These are phyloP conservation scores for Cercospora brassicicola DNA, from an alignment of 2,329 filamentous ascomycete species.

Conservation along the genomic window DNA sequence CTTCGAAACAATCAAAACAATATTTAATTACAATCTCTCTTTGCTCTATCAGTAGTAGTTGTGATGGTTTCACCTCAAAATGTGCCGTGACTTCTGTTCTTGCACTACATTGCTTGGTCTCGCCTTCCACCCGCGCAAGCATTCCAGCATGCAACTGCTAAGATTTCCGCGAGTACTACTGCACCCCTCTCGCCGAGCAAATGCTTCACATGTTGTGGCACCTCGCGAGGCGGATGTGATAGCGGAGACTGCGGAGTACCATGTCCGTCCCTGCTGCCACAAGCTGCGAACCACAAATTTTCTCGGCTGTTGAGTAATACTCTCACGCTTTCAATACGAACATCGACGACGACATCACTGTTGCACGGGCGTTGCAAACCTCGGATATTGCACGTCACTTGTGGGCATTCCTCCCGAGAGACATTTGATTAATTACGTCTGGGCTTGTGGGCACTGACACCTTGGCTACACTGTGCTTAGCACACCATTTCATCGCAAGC, in stretches of 20 bases:
- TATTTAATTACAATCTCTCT: background rate
- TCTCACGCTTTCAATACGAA: background rate
- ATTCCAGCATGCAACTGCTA: background rate
- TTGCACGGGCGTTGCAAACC: background rate
- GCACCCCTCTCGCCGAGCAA: conserved; percentile 2
- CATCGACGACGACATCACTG: background rate
- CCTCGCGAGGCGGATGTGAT: background rate
- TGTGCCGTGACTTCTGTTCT: background rate
- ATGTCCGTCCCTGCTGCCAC: background rate
- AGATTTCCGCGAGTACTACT: background rate
- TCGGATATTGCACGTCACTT: background rate
- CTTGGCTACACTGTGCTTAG: background rate
- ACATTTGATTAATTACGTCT: background rate
- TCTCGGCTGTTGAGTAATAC: background rate
- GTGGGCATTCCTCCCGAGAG: background rate
- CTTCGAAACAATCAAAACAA: background rate
- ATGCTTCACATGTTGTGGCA: background rate
- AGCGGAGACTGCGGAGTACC: background rate
- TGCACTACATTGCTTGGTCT: background rate
- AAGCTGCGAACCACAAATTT: background rate
- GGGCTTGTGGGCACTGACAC: background rate
- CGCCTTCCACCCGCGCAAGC: background rate
- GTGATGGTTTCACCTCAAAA: background rate
- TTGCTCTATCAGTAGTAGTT: background rate
- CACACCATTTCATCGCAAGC: background rate